These are phyloP conservation scores for Paralagenidium karlingii DNA, from an alignment of 352 stramenopile genomes.

Conservation along the genomic window DNA sequence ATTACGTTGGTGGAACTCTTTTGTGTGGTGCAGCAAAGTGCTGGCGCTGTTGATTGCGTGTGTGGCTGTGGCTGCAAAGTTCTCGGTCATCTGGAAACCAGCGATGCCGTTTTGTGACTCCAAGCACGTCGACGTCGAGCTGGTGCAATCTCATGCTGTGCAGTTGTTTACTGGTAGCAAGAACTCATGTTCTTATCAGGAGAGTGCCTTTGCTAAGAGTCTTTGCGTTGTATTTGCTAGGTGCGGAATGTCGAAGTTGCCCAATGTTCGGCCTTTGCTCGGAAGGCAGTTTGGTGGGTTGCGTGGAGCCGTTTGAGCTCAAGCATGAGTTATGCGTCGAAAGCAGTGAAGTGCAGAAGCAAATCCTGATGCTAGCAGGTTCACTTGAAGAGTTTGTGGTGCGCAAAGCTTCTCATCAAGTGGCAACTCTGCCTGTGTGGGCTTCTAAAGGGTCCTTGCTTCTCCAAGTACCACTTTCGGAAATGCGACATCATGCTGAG, in stretches of 20 bases:
- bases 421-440: no score
- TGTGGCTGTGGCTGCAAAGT: conserved; percentile 23
- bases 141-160: no score
- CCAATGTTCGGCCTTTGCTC: conserved; percentile 46
- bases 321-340: conserved; percentile 37
- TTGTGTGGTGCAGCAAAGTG: conserved; percentile 20
- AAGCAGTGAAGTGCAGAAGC: conserved; percentile 28
- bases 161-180: no score
- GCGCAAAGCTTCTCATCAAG: conserved; percentile 14
- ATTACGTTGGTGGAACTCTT: conserved; percentile 19
- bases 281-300: conserved; percentile 29
- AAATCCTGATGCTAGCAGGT: conserved; percentile 24
- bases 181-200: no score
- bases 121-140: conserved; percentile 19
- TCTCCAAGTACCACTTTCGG: no score
- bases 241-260: conserved; percentile 30
- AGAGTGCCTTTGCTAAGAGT: no score
- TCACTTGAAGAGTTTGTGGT: conserved; percentile 33
- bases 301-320: conserved; percentile 28
- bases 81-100: conserved; percentile 16
- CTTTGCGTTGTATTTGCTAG: no score
- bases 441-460: no score
- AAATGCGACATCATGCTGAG: no score
- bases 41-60: conserved; percentile 22
- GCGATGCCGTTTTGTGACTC: conserved; percentile 40